Conservation (phyloP, 768 basidiomycete species). For the Leccinum subgranulosum region DNA sequence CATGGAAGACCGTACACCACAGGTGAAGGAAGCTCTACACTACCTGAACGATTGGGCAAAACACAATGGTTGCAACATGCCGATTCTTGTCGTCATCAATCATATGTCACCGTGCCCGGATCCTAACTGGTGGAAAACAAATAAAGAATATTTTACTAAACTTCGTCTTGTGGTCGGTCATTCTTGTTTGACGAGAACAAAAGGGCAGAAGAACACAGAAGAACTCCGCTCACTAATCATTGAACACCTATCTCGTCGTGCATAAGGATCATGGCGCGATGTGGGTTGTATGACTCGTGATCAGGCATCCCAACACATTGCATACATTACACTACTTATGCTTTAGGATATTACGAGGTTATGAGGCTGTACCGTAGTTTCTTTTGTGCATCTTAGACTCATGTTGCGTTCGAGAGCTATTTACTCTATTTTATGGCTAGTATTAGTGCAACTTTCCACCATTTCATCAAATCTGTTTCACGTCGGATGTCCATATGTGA, state of each 20-base stretch:
- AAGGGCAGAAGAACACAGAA: constrained; percentile 19
- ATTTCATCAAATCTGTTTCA: neutral
- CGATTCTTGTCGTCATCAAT: constrained; percentile 20
- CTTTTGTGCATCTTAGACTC: too few relatives aligned
- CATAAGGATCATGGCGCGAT: neutral
- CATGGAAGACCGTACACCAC: constrained; percentile 18
- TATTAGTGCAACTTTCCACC: neutral
- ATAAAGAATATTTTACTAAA: constrained; percentile 18
- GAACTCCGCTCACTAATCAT: constrained; percentile 17
- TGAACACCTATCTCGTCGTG: constrained; percentile 7
- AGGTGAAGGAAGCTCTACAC: constrained; percentile 19
- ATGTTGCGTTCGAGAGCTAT: neutral
- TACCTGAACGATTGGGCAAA: constrained; percentile 19
- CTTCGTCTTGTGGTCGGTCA: constrained; percentile 14
- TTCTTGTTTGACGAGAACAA: constrained; percentile 16
- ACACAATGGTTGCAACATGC: constrained; percentile 13
- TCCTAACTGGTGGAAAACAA: constrained; percentile 21
- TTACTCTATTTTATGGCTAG: neutral
- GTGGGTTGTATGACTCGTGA: neutral
- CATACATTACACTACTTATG: neutral
- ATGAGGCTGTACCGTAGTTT: neutral
- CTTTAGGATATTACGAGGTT: neutral
- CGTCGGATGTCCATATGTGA: too few relatives aligned
- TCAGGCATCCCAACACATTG: neutral
- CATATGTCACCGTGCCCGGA: constrained; percentile 20